These are phyloP conservation scores for Sphaerosporella brunnea DNA, from an alignment of 495 filamentous ascomycete species.

Conservation along the genomic window DNA sequence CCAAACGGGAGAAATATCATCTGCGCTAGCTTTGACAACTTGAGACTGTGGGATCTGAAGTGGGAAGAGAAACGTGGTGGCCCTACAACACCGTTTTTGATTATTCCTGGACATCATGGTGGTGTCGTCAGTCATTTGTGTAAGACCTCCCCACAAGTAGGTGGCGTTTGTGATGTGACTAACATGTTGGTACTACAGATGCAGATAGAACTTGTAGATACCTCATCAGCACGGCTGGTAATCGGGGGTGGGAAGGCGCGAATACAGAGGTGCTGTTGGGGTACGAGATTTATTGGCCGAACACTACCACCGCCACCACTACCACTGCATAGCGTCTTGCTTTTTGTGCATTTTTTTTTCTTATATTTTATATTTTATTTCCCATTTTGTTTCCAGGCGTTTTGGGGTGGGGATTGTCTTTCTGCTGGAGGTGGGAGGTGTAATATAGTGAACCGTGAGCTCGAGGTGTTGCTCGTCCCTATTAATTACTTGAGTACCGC, in stretches of 20 bases:
- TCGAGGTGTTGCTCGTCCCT: no score
- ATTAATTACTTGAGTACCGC: no score
- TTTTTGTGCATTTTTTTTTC: no score
- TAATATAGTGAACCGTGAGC: no score
- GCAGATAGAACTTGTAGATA: slow-evolving; percentile 76
- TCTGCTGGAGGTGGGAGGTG: no score
- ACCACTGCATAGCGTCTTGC: no score
- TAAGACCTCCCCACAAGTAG: no score
- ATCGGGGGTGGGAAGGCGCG: slow-evolving; percentile 87
- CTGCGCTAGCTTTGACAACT: slow-evolving; percentile 87
- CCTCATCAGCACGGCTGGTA: slow-evolving; percentile 80
- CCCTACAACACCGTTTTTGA: slow-evolving; percentile 76
- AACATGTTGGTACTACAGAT: slow-evolving; percentile 35
- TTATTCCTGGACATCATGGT: slow-evolving; percentile 75
- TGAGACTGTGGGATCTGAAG: slow-evolving; percentile 75
- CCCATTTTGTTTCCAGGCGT: no score
- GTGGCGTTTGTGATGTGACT: no score
- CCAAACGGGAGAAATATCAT: slow-evolving; percentile 83
- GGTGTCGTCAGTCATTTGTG: slow-evolving; percentile 63
- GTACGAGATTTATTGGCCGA: slow-evolving; percentile 62
- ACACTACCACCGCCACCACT: no score
- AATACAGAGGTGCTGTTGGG: slow-evolving; percentile 81
- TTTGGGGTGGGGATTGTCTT: no score
- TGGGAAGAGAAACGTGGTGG: slow-evolving; percentile 46
- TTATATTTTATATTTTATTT: no score